Evolutionary conservation across 768 basidiomycete genomes (phyloP).

Genomic region (Psilocybe cubensis): DNA sequence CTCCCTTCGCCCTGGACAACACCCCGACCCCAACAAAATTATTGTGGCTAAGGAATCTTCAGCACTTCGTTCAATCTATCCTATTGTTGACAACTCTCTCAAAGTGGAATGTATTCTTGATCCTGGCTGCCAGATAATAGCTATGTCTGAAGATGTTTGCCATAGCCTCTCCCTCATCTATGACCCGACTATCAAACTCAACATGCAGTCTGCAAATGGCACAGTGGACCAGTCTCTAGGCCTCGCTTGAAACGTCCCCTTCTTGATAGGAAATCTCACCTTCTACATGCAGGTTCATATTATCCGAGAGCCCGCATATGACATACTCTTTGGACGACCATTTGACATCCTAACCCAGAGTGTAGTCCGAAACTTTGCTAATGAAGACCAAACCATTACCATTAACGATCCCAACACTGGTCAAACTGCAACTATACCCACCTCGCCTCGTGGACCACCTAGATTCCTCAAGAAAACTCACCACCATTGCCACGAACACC

Average conservation of each 20-base stretch:
- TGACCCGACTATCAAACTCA: slow-evolving; percentile 22
- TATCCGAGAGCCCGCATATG: slow-evolving; percentile 26
- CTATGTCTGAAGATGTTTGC: slow-evolving; percentile 26
- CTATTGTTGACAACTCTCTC: slow-evolving; percentile 14
- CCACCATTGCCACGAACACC: not conserved
- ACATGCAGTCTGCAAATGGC: slow-evolving; percentile 28
- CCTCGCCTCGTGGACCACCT: slow-evolving; percentile 3
- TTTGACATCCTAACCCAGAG: slow-evolving; percentile 30
- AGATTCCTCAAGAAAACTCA: not conserved
- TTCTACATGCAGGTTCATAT: slow-evolving; percentile 33
- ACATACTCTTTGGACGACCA: slow-evolving; percentile 31
- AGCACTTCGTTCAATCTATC: slow-evolving; percentile 15
- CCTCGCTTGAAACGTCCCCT: slow-evolving; percentile 24
- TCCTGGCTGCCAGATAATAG: slow-evolving; percentile 29
- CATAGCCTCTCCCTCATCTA: slow-evolving; percentile 16
- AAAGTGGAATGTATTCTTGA: slow-evolving; percentile 23
- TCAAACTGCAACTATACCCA: slow-evolving; percentile 8
- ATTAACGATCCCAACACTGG: slow-evolving; percentile 28
- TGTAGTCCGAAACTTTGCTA: slow-evolving; percentile 14
- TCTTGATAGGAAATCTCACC: slow-evolving; percentile 26
- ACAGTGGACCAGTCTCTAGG: slow-evolving; percentile 22
- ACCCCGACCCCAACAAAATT: slow-evolving; percentile 10
- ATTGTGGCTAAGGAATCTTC: slow-evolving; percentile 22
- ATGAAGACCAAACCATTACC: slow-evolving; percentile 24
- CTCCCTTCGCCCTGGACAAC: slow-evolving; percentile 10